Base-by-base conservation (phyloP, 2,329 filamentous ascomycete species). In the Capronia epimyces region DNA sequence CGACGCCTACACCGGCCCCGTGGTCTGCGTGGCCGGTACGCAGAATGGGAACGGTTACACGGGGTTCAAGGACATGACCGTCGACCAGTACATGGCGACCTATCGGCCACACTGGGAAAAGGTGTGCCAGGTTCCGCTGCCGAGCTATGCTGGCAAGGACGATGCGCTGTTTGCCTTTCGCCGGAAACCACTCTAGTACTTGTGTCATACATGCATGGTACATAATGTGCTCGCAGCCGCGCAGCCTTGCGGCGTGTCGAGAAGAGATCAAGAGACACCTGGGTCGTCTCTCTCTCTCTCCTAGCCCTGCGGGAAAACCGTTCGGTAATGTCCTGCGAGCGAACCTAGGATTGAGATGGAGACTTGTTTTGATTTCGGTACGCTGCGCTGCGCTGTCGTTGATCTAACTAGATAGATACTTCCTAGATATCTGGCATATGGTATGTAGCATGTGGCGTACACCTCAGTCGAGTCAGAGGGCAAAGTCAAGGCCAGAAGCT, bases 41-140 rank as follows among this genome's bases (percentile, higher is more conserved):
- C 84, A 88, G 69, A 89, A 88, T 64, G 68, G 69, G 16, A 89
- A 87, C 65, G 83, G 85, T 1, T 89, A 86, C 64, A 89, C 86
- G 0, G 82, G 77, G 0, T 88, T 89, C 65, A 75, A 71, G 47
- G 72, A 76, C 58, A 70, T 77, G 66, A 81, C 77, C 20, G 80
- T 87, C 65, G 82, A 83, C 60, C 75, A 82, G 62, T 89, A 81
- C 71, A 81, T 88, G 69, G 75, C 68, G 53, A 69, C 65, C 42
- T 47, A 59, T 21, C 75, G 79, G 59, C 65, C 63, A 21, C 72
- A 71, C 1, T 89, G 82, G 77, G 73, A 75, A 43, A 77, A 78
- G 65, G 72, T 79, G 2, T 74, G 79, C 12, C 82, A 85, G 69
- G 73, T 88, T 55, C 76, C 84, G 3, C 65, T 89, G 63, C 84